These are phyloP conservation scores for Colletotrichum viniferum DNA, from an alignment of 2,329 filamentous ascomycete species.

Conservation along the genomic window DNA sequence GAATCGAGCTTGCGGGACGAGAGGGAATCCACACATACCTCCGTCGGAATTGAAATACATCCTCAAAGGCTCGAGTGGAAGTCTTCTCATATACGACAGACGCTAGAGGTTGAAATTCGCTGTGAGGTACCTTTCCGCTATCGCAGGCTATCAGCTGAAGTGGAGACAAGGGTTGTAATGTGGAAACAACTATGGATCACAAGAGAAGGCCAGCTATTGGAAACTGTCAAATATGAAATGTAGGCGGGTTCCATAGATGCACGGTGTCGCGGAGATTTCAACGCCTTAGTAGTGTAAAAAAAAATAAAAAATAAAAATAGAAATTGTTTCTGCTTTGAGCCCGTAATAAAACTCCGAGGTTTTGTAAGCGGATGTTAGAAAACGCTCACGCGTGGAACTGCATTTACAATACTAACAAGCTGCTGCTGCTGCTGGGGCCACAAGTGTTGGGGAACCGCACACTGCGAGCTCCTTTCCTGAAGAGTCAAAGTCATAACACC, in stretches of 20 bases:
- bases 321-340: not conserved
- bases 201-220: not conserved
- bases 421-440: not conserved
- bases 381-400: not conserved
- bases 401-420: not conserved
- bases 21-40: not conserved
- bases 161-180: not conserved
- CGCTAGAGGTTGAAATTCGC: not conserved
- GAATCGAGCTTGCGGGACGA: not conserved
- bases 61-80: fast-evolving
- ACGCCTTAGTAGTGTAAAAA: no score
- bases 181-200: not conserved
- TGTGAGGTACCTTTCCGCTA: not conserved
- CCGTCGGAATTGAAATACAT: fast-evolving
- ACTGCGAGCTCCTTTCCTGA: not conserved
- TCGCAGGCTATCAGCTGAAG: not conserved
- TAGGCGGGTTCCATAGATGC: not conserved
- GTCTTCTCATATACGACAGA: not conserved
- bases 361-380: not conserved
- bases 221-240: not conserved
- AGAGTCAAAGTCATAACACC: not conserved
- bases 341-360: not conserved
- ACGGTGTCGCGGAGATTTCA: not conserved
- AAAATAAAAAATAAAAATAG: no score
- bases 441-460: not conserved